Conservation (phyloP, 179 eudicot species). For the Nepenthes alata region DNA sequence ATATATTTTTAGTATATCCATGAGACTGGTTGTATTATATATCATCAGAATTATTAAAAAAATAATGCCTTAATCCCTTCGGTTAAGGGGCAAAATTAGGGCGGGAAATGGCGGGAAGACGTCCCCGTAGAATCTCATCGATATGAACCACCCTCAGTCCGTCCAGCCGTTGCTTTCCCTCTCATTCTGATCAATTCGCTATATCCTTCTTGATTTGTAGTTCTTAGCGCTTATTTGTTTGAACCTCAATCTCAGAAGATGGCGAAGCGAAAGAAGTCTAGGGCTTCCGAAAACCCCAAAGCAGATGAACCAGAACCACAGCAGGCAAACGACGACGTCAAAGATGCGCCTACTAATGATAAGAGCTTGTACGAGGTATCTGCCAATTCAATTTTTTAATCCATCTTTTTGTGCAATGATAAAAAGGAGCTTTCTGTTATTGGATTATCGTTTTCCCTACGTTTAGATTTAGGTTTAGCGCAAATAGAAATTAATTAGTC, state of each 20-base stretch:
- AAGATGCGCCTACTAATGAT: constrained; percentile 15
- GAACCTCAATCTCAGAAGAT: constrained; percentile 7
- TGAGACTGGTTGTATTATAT: not conserved
- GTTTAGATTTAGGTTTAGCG: no score
- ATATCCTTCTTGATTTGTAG: not conserved
- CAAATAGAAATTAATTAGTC: no score
- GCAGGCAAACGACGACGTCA: constrained; percentile 3
- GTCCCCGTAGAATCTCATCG: not conserved
- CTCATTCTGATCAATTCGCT: not conserved
- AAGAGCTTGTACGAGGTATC: constrained; percentile 60
- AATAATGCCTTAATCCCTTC: not conserved
- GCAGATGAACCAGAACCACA: constrained; percentile 15
- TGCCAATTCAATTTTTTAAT: not conserved
- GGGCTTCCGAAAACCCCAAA: constrained; percentile 36
- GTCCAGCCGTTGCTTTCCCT: not conserved
- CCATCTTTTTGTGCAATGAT: not conserved
- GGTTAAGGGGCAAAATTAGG: not conserved
- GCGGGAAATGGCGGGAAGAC: constrained; percentile 33
- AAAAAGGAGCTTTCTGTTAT: constrained; percentile 5
- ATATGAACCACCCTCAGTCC: not conserved
- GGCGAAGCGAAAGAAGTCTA: constrained; percentile 46
- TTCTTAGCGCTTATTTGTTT: constrained; percentile 7
- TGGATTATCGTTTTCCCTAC: not conserved
- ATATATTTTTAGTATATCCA: no score
- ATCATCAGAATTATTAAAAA: not conserved